These are phyloP conservation scores for Coffea canephora DNA, from an alignment of 257 asterid genomes.

Conservation along the genomic window DNA sequence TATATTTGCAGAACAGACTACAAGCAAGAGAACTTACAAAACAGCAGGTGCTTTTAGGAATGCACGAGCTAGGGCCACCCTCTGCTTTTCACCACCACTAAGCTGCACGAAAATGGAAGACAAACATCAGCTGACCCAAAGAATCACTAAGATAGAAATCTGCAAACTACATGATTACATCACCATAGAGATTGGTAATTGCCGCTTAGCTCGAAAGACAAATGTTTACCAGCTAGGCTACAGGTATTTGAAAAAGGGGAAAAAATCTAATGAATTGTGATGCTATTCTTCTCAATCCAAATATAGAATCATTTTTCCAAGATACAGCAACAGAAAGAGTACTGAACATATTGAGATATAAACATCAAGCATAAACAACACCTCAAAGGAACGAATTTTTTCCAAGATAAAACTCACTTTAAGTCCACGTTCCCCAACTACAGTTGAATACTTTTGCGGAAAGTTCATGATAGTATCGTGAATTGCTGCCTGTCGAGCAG, in stretches of 20 bases:
- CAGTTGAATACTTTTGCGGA: constrained; percentile 74
- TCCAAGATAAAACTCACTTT: constrained; percentile 47
- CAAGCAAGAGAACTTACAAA: constrained; percentile 47
- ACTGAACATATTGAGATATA: background rate
- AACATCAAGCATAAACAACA: background rate
- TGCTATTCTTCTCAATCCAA: too few species aligned
- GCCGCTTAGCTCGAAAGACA: background rate
- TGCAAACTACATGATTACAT: background rate
- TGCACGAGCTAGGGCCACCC: constrained; percentile 97
- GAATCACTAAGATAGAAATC: background rate
- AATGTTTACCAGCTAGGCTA: background rate
- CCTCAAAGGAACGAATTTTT: background rate
- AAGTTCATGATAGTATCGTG: constrained; percentile 92
- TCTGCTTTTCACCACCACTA: constrained; percentile 99
- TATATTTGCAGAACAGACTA: background rate
- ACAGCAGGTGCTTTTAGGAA: constrained; percentile 92
- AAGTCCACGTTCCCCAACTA: constrained; percentile 99
- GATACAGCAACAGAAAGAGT: background rate
- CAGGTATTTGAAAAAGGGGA: background rate
- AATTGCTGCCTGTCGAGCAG: constrained; percentile 94
- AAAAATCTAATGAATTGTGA: background rate
- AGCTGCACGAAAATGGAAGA: constrained; percentile 54
- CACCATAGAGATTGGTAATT: background rate
- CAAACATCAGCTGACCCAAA: background rate
- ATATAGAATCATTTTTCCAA: background rate